phyloP scores from a whole-genome alignment of 2,329 filamentous ascomycete genomes.

The Dactylonectria estremocensis region DNA sequence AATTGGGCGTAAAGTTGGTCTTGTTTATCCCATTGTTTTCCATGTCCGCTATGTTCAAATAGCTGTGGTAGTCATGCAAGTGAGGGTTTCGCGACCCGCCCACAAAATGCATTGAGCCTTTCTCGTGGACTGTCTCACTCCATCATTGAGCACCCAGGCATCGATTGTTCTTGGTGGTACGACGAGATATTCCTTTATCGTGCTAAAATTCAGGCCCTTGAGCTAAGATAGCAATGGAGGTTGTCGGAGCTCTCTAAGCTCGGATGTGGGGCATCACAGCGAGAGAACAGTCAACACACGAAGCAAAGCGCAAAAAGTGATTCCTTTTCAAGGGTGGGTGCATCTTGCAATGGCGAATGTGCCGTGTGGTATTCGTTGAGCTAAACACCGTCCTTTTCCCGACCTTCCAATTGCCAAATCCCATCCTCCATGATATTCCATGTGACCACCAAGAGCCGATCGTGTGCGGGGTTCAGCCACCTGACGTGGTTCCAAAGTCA shows the following conservation, averaged over 20 bases:
- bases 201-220: not conserved
- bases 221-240: slow-evolving; percentile 20
- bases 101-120: not conserved
- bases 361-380: slow-evolving; percentile 46
- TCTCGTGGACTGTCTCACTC: not conserved
- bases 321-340: slow-evolving; percentile 44
- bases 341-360: slow-evolving; percentile 47
- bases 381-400: slow-evolving; percentile 52
- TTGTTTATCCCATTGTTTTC: not conserved
- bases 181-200: not conserved
- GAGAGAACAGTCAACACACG: slow-evolving; percentile 14
- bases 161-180: not conserved
- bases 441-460: slow-evolving; percentile 49
- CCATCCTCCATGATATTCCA: slow-evolving; percentile 50
- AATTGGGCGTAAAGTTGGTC: not conserved
- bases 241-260: slow-evolving; percentile 1
- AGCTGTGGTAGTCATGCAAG: not conserved
- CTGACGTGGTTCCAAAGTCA: slow-evolving; percentile 49
- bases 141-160: slow-evolving; percentile 2
- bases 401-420: slow-evolving; percentile 52
- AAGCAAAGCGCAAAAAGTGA: slow-evolving; percentile 47
- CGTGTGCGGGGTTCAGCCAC: slow-evolving; percentile 49
- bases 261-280: slow-evolving; percentile 13
- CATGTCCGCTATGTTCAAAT: not conserved
- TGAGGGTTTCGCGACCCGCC: not conserved